Base-by-base conservation (phyloP, 306 rosid species). In the Quercus parvula region DNA sequence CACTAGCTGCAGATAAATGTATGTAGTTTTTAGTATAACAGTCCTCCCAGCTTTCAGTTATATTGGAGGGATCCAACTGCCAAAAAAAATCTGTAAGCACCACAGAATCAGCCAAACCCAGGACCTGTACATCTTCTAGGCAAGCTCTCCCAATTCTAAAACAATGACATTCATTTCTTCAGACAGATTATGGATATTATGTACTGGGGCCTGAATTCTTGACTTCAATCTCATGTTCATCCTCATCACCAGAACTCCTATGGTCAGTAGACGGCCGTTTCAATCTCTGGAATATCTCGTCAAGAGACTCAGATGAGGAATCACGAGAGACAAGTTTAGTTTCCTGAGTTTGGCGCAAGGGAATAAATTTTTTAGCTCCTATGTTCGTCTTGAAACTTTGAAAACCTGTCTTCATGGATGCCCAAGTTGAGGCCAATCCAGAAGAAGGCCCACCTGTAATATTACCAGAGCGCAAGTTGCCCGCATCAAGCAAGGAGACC, bases 261-360 rank as follows among this genome's bases (percentile, higher is more conserved):
- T 72, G 89, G 55, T 84, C 91, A 24, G 31, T 59, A 56, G 96
- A 88, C 33, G 97, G 97, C 71, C 81, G 91, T 56, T 90, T 92
- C 85, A 93, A 84, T 89, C 96, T 88, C 85, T 93, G 99, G 79
- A 95, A 93, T 84, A 95, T 91, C 75, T 93, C 97, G 74, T 95
- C 99, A 6, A 95, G 99, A 69, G 99, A 90, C 83, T 92, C 94
- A 1, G 94, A 84, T 1, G 98, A 95, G 75, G 94, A 82, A 81
- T 3, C 88, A 41, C 78, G 92, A 55, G 95, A 55, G n/a, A 88
- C 75, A 12, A 82, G 74, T 70, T 66, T 74, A 78, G 70, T 77
- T 71, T 86, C 96, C 77, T 84, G 92, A 27, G 74, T 79, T 86
- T 94, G 94, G 73, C 85, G 90, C 62, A 87, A 10, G 49, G 98